Evolutionary conservation across 1,139 yeast genomes (phyloP), one percentile per base, ranked within the genome.

Genomic region (Magnusiomyces clavatus): DNA sequence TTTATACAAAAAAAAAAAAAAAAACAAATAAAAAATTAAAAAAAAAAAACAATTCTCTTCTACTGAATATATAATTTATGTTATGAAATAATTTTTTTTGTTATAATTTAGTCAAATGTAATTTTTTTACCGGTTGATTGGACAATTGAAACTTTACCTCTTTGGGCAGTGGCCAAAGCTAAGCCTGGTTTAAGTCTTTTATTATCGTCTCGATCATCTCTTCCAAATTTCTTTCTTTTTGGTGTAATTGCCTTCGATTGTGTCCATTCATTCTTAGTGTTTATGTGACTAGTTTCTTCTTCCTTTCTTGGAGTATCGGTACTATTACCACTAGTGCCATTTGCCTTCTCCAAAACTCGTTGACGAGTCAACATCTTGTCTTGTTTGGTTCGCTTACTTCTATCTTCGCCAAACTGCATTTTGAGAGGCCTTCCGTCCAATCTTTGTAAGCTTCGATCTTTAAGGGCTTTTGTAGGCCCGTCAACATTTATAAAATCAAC

Each of bases 331-430:
- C 6, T 24, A 8, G 31, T 24, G 8, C 31, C 31, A 8, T 24
- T 24, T 4, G 31, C 31, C 8, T 13, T 12, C 20, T 5, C 42
- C 48, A 19, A 11, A 4, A n/a, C 24, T 36, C 19, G 14, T 45
- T 34, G 24, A 19, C 48, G 40, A 11, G 48, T 45, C 41, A 37
- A 20, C 48, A 45, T 62, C 56, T 68, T 64, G 47, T 65, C 64
- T 48, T 70, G 73, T 54, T 84, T 84, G 46, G 76, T 74, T 65
- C 95, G 77, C 69, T 86, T 84, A 43, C 95, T 84, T 71, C 98
- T 77, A 67, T 92, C 97, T 69, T 92, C 96, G 59, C 98, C 98
- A 61, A 74, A 92, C 68, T 92, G 97, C 77, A 92, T 75, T 70
- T 96, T 78, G 60, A 92, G 71, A 5, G 82, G 81, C 64, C 97